Evolutionary conservation across 2,329 filamentous ascomycete species (phyloP), one percentile per base, ranked within the genome.

Genomic region (Penicillium paneum): DNA sequence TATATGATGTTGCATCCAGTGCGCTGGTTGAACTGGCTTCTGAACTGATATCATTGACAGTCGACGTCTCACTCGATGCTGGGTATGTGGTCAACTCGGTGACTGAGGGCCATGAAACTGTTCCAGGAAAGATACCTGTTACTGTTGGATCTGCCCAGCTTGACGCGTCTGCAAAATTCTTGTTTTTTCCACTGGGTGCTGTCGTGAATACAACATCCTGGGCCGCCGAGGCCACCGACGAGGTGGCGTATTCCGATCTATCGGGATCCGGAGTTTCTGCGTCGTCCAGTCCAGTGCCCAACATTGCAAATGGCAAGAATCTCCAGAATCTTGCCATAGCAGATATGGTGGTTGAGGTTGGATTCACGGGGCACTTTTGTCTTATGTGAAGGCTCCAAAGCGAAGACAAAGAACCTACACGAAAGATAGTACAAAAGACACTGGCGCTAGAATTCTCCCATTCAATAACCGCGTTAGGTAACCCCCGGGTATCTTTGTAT

Each of bases 341-440:
- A 26, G 21, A 12, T 13, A 47, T 26, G 21, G 35, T 40, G 36
- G 26, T 39, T 45, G 34, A 47, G 24, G 13, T 21, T 41, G 31
- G 19, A n/a, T 48, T 29, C 4, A 21, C 7, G 29, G 50, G 29
- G n/a, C 29, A 41, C 43, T 26, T 47, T 32, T n/a, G 44, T 41
- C 35, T 53, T 53, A 53, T 53, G 50, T 12, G 44, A 41, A 32
- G 31, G 38, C 8, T 2, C 8, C 50, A 35, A 48, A 41, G 29
- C 21, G 29, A 35, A 41, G 29, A 49, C 44, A 49, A 48, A 53
- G 38, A 36, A 44, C 35, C 1, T 10, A n/a, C 36, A 48, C 35
- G 5, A 29, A 19, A 40, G 8, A 34, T 17, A 5, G 5, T 41
- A 28, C 29, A 24, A 53, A 49, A 41, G 44, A 17, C 21, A 5